Conservation (phyloP, 305 asterid genomes). For the Vinca major region DNA sequence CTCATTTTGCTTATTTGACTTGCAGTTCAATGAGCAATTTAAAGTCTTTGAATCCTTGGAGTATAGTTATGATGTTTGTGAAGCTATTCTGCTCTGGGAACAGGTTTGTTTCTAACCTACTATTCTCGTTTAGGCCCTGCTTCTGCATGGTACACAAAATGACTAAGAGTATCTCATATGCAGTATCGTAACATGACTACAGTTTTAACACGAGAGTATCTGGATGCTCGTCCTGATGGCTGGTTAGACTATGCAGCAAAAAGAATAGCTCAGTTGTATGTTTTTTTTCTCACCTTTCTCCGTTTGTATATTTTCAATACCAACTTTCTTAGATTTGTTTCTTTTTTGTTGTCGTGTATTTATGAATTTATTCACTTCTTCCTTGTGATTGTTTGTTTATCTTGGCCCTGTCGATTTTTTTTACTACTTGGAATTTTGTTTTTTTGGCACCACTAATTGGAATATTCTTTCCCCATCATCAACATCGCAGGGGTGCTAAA, state of each 20-base stretch:
- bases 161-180: slow-evolving; percentile 40
- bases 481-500: slow-evolving; percentile 54
- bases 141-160: slow-evolving; percentile 18
- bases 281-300: slow-evolving; percentile 16
- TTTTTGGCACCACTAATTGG: background rate
- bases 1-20: slow-evolving; percentile 15
- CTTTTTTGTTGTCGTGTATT: background rate
- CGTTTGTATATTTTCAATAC: background rate
- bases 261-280: slow-evolving; percentile 90
- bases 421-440: background rate
- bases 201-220: slow-evolving; percentile 87
- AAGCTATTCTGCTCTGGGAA: slow-evolving; percentile 86
- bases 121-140: slow-evolving; percentile 9
- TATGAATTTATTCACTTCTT: background rate
- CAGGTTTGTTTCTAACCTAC: slow-evolving; percentile 43
- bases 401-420: background rate
- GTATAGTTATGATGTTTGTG: slow-evolving; percentile 81
- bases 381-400: background rate
- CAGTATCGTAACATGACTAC: slow-evolving; percentile 99
- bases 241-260: slow-evolving; percentile 89
- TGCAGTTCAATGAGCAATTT: slow-evolving; percentile 83
- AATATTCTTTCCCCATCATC: slow-evolving; percentile 7
- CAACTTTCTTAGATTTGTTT: background rate
- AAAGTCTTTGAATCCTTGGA: slow-evolving; percentile 85
- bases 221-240: slow-evolving; percentile 91